Base-by-base conservation (phyloP, 352 stramenopile species). In the Elongisporangium undulatum region DNA sequence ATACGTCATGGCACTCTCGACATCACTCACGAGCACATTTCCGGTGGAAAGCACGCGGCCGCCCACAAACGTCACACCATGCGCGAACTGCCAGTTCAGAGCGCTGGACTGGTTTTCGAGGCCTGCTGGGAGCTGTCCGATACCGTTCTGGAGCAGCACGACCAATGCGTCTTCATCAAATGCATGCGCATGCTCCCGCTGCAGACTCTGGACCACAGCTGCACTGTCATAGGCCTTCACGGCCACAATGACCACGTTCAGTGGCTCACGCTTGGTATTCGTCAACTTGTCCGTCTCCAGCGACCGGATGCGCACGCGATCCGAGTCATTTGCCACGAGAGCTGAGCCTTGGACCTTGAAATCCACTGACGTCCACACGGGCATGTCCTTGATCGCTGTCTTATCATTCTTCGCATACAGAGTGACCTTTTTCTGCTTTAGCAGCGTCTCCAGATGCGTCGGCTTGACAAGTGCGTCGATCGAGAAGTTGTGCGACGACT, bases 151-250 rank as follows among this genome's bases (percentile, higher is more conserved):
- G 1, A 91, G 66, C 45, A 90, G 63, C 16, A 93, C 76, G 48
- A 84, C 66, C 6, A 88, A 51, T 9, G 79, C 74, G 45, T 89
- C 69, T 19, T 72, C 56, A 19, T 69, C 64, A 21, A 92, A 58
- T 24, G 80, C 67, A 38, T 74, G 62, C 24, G 53, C 52, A 19
- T 61, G 72, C 21, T 67, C 41, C 10, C 39, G 54, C n/a, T 68
- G 62, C 29, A 91, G 67, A 15, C 76, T 56, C 26, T 61, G 57
- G 51, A 89, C 61, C 17, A 78, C 66, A 3, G 53, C 55, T 0
- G 59, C 61, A 54, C 70, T 90, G 52, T 92, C 81, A 45, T 81
- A 88, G 12, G 80, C 75, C 64, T 94, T 92, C 20, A 94, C 74
- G 0, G 82, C 68, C 0, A 94, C 58, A 4, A 94, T 49, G 29